Evolutionary conservation across 1,284 basidiomycete species (phyloP).

Genomic region (Cryptococcus sp.): DNA sequence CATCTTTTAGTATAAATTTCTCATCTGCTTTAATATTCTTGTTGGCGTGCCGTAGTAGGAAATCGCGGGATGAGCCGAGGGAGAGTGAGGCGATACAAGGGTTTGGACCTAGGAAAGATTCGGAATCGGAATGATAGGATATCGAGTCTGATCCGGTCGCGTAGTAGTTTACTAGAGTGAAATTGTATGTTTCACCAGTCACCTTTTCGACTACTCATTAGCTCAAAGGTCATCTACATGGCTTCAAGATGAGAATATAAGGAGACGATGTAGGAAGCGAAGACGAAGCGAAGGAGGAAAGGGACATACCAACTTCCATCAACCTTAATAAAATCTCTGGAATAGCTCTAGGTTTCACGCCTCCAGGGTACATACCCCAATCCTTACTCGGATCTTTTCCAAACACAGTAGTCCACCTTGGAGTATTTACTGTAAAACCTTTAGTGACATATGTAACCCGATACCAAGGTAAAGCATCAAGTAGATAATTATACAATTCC

Average conservation of each 20-base stretch:
- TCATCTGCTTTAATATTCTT: conserved; percentile 25
- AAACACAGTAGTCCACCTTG: conserved; percentile 43
- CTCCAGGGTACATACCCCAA: conserved; percentile 24
- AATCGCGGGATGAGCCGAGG: conserved; percentile 42
- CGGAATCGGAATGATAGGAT: conserved; percentile 47
- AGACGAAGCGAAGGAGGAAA: neutral
- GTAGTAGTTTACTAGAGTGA: conserved; percentile 45
- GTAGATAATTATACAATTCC: conserved; percentile 31
- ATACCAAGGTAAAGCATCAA: conserved; percentile 40
- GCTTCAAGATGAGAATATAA: too few species aligned
- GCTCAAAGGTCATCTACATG: neutral
- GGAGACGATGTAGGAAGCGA: too few species aligned
- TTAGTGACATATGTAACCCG: conserved; percentile 38
- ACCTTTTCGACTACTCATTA: conserved; percentile 29
- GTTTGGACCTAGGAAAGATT: conserved; percentile 43
- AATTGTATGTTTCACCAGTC: conserved; percentile 40
- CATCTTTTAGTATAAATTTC: conserved; percentile 37
- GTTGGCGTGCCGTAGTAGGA: conserved; percentile 41
- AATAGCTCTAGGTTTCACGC: conserved; percentile 32
- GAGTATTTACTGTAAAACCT: conserved; percentile 38
- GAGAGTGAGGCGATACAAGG: conserved; percentile 46
- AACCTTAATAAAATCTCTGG: conserved; percentile 24
- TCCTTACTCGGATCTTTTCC: conserved; percentile 37
- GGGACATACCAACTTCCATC: conserved; percentile 26
- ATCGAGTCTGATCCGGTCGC: conserved; percentile 45